Conservation (phyloP, 257 asterid species). For the Marsdenia floribunda region DNA sequence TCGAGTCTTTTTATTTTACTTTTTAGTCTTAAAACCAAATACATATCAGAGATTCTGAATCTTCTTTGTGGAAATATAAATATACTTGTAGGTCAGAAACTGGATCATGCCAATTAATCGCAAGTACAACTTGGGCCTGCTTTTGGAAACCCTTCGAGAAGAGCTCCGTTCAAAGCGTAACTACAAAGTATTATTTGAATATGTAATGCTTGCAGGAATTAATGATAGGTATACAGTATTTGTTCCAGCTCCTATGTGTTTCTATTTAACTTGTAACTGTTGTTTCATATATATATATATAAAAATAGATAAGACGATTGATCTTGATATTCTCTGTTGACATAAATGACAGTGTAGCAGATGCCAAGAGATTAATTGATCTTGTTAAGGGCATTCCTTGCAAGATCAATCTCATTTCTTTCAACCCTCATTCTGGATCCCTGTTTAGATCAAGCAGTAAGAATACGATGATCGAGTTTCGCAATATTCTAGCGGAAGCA, state of each 20-base stretch:
- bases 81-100: conserved; percentile 61
- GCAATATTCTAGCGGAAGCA: conserved; percentile 68
- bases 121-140: conserved; percentile 76
- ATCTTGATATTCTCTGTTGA: not conserved
- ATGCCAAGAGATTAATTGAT: conserved; percentile 68
- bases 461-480: conserved; percentile 81
- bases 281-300: not conserved
- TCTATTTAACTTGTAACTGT: not conserved
- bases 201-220: conserved; percentile 96
- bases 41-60: not conserved
- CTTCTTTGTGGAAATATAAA: conserved; percentile 6
- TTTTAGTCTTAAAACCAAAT: not conserved
- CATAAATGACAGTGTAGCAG: conserved; percentile 50
- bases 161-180: conserved; percentile 61
- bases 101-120: conserved; percentile 99
- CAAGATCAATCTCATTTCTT: conserved; percentile 93
- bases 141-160: conserved; percentile 83
- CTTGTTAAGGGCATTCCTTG: conserved; percentile 87
- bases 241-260: not conserved
- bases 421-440: conserved; percentile 87
- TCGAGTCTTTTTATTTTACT: not conserved
- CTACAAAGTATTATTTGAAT: conserved; percentile 88
- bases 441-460: conserved; percentile 62
- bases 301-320: not conserved
- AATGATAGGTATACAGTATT: conserved; percentile 66